Evolutionary conservation across 495 filamentous ascomycete genomes (phyloP), one percentile per base, ranked within the genome.

Genomic region (Penicillium cataractarum): DNA sequence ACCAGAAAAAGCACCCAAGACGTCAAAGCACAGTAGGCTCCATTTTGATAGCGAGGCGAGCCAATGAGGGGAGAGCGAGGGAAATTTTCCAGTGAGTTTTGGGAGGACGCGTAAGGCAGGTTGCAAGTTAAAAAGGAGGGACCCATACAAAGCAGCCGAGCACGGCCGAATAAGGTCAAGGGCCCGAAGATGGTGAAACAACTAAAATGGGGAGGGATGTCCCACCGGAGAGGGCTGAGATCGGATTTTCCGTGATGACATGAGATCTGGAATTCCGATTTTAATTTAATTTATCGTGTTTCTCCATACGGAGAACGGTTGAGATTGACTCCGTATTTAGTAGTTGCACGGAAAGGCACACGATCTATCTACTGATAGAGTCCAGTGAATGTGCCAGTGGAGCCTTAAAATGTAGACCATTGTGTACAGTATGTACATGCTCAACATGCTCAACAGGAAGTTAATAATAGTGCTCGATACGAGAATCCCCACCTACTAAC

Each of bases 131-230:
- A 66, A 64, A 65, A 6, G 60, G 60, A 53, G 61, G 54, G 64
- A 57, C 60, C 57, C 57, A 64, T 10, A 49, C 53, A 57, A 12
- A 19, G 35, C 26, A 66, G 58, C 32, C 61, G 58, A 69, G 62
- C 50, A 66, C 56, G 17, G 17, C 72, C 70, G 39, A 37, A 73
- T 62, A 46, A 29, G 66, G 75, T 65, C 67, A 76, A 76, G 74
- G 72, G 70, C 73, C 73, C 73, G 71, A 70, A 22, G 50, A 73
- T 76, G 69, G 69, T 78, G 75, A 78, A 78, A 78, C 75, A 58
- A 44, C 64, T 55, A 64, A 60, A 49, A 26, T 33, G 31, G 31
- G 39, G 19, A 42, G n/a, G n/a, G n/a, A n/a, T n/a, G 21, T 22
- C 10, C 6, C 5, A 6, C 39, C 17, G 8, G 49, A 52, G 2